Base-by-base conservation (phyloP, 495 filamentous ascomycete species). In the Zalerion maritima region DNA sequence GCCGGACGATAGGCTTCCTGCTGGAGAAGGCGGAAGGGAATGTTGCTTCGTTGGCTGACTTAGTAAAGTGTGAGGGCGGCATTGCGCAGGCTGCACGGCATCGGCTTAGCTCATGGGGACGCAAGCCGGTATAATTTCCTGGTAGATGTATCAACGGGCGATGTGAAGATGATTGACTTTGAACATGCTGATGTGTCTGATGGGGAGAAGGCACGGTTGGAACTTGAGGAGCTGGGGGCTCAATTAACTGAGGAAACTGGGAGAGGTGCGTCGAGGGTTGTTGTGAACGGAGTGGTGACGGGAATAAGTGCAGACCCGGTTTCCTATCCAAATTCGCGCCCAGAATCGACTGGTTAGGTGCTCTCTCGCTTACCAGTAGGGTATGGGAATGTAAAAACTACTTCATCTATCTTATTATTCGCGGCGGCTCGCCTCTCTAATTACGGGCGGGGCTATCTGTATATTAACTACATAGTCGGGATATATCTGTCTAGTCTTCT, bases 1-100 rank as follows among this genome's bases (percentile, higher is more conserved):
- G 49, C 8, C 45, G 52, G 8, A 33, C 54, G 4, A 48, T 57
- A 5, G 52, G 50, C 2, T 52, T 59, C 14, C 25, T 59, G 3
- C 20, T 57, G 11, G 55, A 55, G 29, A 42, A 57, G n/a, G 6
- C 54, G 1, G 35, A 49, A 19, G 31, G 29, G 4, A 21, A 14
- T 19, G 9, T 7, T 13, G 31, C 34, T 22, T 19, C 21, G 13
- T 0, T 22, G 0, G 21, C 29, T 16, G 29, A 40, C 21, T 29
- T 41, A 1, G 18, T 9, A n/a, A 10, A 11, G n/a, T 49, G 42
- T 19, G 26, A 35, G 15, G 10, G 21, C 3, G n/a, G 25, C 26
- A 2, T 11, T 45, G 21, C 20, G 9, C 4, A 29, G 17, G n/a
- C 33, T 49, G 18, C 35, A 49, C 16, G 3, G 10, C 7, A 10